These are phyloP conservation scores for Dipodascopsis uninucleata DNA, from an alignment of 805 yeast genomes.

Conservation along the genomic window DNA sequence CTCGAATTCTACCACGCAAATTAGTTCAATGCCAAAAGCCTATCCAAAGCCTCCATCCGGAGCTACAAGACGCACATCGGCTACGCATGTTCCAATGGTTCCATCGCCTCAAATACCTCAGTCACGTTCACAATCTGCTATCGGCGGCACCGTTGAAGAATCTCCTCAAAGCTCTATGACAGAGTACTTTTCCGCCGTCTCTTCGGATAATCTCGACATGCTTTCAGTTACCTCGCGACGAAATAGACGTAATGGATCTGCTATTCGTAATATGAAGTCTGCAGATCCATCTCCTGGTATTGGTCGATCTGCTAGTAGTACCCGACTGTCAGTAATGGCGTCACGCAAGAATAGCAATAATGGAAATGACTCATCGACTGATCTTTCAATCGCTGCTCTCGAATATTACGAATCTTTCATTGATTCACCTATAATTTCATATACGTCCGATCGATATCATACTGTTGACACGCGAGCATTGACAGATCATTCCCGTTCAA, in stretches of 20 bases:
- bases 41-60: too few relatives aligned
- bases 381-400: not conserved
- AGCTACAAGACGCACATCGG: too few relatives aligned
- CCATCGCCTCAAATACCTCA: constrained; percentile 10
- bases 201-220: constrained; percentile 23
- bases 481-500: constrained; percentile 25
- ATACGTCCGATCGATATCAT: constrained; percentile 24
- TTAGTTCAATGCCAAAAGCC: not conserved
- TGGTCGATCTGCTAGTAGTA: not conserved
- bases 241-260: constrained; percentile 14
- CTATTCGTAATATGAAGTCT: not conserved
- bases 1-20: not conserved
- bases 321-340: not conserved
- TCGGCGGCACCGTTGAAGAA: constrained; percentile 3
- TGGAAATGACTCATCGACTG: constrained; percentile 1
- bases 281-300: not conserved
- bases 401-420: constrained; percentile 22
- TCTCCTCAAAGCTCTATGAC: not conserved
- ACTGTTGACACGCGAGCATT: constrained; percentile 20
- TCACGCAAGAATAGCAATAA: not conserved
- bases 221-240: constrained; percentile 20
- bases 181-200: not conserved
- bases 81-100: too few relatives aligned
- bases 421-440: constrained; percentile 18
- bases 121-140: constrained; percentile 7